Evolutionary conservation across 345 rosid genomes (phyloP).

Genomic region (Mercurialis annua): DNA sequence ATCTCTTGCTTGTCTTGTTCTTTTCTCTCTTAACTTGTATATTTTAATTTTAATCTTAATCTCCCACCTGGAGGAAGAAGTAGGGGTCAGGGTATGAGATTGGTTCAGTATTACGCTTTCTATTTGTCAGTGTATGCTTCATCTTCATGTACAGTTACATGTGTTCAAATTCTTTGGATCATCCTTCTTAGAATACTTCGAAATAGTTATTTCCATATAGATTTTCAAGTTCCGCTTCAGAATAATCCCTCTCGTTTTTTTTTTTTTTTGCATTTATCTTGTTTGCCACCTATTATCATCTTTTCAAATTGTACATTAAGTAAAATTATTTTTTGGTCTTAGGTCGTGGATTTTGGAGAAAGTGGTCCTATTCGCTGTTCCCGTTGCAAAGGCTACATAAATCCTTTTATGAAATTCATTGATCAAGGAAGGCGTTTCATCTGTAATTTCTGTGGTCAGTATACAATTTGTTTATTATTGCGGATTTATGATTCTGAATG

Average conservation of each 20-base stretch:
- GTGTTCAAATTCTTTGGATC: too few species aligned
- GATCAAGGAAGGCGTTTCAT: constrained; percentile 35
- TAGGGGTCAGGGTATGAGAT: too few species aligned
- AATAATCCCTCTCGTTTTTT: background rate
- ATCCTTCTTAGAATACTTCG: background rate
- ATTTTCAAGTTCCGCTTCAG: background rate
- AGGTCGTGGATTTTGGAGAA: constrained; percentile 39
- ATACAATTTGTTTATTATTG: background rate
- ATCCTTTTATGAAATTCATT: constrained; percentile 35
- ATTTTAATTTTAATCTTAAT: background rate
- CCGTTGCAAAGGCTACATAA: constrained; percentile 38
- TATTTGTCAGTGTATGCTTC: too few species aligned
- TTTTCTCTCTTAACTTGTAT: background rate
- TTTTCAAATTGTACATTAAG: background rate
- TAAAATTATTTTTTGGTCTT: background rate
- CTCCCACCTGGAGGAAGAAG: background rate
- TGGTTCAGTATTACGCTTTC: too few species aligned
- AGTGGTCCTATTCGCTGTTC: constrained; percentile 35
- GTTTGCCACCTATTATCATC: background rate
- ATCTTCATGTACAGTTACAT: too few species aligned
- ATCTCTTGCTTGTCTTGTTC: background rate
- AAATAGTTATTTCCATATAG: background rate
- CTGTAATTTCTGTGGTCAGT: constrained; percentile 36
- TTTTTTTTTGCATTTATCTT: too few species aligned
- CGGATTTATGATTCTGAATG: background rate